These are phyloP conservation scores for Candida oleophila DNA, from an alignment of 805 yeast species.

Conservation along the genomic window DNA sequence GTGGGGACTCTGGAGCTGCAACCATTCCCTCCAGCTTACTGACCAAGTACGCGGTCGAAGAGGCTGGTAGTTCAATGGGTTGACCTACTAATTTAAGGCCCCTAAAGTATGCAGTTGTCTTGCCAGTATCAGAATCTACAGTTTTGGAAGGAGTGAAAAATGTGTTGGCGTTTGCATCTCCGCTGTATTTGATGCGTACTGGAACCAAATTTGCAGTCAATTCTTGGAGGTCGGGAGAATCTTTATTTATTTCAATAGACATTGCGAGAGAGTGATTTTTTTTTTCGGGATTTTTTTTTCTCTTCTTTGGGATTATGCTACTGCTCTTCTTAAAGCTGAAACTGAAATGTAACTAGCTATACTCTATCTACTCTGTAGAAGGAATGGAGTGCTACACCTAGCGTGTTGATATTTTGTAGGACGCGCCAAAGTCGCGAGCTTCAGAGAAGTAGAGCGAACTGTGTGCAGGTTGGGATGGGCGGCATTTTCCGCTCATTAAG, in stretches of 20 bases:
- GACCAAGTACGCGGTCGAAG: conserved; percentile 25
- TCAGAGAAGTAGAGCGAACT: no score
- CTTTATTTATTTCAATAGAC: conserved; percentile 6
- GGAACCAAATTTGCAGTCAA: conserved; percentile 25
- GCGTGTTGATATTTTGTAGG: no score
- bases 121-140: conserved; percentile 8
- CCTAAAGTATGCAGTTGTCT: conserved; percentile 29
- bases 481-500: background rate
- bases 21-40: conserved; percentile 22
- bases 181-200: conserved; percentile 26
- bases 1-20: conserved; percentile 8
- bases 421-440: no score
- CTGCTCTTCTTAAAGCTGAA: no score
- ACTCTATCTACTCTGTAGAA: no score
- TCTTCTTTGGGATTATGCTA: no score
- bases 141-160: conserved; percentile 31
- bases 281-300: no score
- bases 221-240: conserved; percentile 8
- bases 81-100: conserved; percentile 34
- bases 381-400: no score
- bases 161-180: conserved; percentile 31
- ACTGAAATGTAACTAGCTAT: no score
- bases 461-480: background rate
- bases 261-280: no score
- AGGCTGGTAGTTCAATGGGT: conserved; percentile 13